Evolutionary conservation across 192 early-diverging fungal species (phyloP), one percentile per base, ranked within the genome.

Genomic region (Pilobolus umbonatus): DNA sequence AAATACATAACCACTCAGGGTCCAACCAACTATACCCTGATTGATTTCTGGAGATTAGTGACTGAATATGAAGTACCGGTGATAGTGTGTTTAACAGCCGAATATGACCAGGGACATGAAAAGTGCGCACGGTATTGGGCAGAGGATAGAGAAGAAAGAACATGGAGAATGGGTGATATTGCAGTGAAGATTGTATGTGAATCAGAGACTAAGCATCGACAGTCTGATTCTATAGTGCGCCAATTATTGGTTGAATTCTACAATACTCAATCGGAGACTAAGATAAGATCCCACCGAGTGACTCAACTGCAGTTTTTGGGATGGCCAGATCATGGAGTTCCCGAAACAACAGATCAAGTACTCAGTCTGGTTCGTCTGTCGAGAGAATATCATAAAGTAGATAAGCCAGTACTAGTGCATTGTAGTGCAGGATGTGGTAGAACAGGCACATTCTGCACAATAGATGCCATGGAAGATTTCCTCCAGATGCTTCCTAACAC

Each of bases 81-180:
- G 6, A 83, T 98, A 57, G 91, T 96, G 2, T 94, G 94, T 84
- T 72, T 98, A 57, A 94, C 94, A 5, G 68, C 73, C 8, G 90
- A 91, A 62, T 77, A 79, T 15, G 87, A 91, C 61, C 75, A 75
- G 39, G 78, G 86, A 4, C 71, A 80, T 29, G 57, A 74, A 7
- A 96, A 96, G 64, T 95, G 90, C 54, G 80, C 87, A 53, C 80
- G 80, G 19, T 98, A 96, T 65, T 97, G 95, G 93, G 93, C 95
- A 9, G 28, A 52, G 22, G 64, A 46, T 2, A 61, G 64, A 4
- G 75, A 80, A 26, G 54, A 26, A 0, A 46, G 53, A 21, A 26
- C 61, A 7, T 45, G 12, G 31, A 21, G 43, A 43, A 21, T 11
- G 5, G 30, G 28, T 2, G 14, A 11, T n/a, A 14, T 29, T 3